Base-by-base conservation (phyloP, 257 asterid species). In the Hygrophila difformis region DNA sequence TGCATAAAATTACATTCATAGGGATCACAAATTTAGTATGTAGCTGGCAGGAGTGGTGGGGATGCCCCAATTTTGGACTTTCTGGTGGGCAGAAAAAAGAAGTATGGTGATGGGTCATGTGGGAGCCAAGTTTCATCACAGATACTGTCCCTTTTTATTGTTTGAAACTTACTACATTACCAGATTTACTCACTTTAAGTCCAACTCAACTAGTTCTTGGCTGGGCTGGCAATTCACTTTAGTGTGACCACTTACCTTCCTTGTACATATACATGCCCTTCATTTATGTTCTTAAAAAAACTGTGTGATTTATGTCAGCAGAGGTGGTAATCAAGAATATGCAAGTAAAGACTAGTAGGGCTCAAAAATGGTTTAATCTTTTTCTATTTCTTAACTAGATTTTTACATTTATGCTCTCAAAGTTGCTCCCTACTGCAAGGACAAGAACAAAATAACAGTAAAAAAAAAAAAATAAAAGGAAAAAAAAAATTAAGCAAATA, bases 371-470 rank as follows among this genome's bases (percentile, higher is more conserved):
- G 37, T 40, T 24, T 18, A 8, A 22, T 8, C 18, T 29, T 34
- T 52, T 31, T 13, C 33, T 23, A n/a, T 17, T 53, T 22, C 12
- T 42, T 18, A 51, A 49, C 9, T 39, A 39, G 4, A 24, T 55
- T 55, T 71, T 68, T 62, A 71, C 84, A 73, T 73, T 64, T 72
- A 53, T 67, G 73, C 56, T 61, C 76, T 66, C 41, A 59, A 70
- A n/a, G 83, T 61, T 78, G 82, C 68, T 82, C 84, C 89, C 83
- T 49, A 63, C 55, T 64, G 59, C 74, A 62, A 60, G 64, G 91
- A 75, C 89, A 75, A 50, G 74, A 71, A 62, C 49, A 67, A 70
- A 61, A 61, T 50, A 63, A 68, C 47, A 45, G 63, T 39, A 63
- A 49, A 78, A 64, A 72, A 57, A 62, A 26, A 26, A 26, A 26